Conservation (phyloP, 345 rosid species). For the Eucalyptus rudis region DNA sequence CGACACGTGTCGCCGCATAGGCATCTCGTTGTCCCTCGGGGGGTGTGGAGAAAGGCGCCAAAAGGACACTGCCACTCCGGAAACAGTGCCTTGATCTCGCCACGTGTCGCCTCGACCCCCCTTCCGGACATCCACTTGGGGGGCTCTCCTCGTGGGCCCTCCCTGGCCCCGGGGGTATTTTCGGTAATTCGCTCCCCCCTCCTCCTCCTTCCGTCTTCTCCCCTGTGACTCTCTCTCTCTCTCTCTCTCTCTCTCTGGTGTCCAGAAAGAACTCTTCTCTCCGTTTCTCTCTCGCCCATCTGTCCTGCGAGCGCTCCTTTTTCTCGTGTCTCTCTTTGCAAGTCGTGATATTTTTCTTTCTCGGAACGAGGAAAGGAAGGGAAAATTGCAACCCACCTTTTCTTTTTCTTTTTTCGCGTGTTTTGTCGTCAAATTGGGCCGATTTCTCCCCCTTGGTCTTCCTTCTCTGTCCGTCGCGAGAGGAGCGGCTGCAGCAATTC, state of each 20-base stretch:
- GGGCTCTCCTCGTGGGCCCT: neutral
- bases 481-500: neutral
- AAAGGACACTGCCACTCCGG: neutral
- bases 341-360: neutral
- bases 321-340: neutral
- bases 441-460: neutral
- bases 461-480: neutral
- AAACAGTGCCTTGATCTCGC: constrained; percentile 9
- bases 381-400: neutral
- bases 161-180: neutral
- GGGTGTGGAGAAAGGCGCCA: neutral
- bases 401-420: neutral
- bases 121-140: constrained; percentile 52
- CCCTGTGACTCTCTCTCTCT: neutral
- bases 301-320: neutral
- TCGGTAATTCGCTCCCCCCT: neutral
- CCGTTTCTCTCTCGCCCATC: neutral
- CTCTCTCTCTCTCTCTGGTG: neutral
- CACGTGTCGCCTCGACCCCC: constrained; percentile 52
- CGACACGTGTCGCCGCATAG: constrained; percentile 20
- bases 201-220: neutral
- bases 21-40: neutral
- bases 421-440: neutral
- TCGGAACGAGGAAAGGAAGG: neutral
- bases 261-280: neutral